Percentiles rank a stretch among this genome's conserved stretches.
These are phyloP conservation scores for Paramecium tetraurelia DNA, from an alignment of 73 alveolate species.

Conservation along the genomic window DNA sequence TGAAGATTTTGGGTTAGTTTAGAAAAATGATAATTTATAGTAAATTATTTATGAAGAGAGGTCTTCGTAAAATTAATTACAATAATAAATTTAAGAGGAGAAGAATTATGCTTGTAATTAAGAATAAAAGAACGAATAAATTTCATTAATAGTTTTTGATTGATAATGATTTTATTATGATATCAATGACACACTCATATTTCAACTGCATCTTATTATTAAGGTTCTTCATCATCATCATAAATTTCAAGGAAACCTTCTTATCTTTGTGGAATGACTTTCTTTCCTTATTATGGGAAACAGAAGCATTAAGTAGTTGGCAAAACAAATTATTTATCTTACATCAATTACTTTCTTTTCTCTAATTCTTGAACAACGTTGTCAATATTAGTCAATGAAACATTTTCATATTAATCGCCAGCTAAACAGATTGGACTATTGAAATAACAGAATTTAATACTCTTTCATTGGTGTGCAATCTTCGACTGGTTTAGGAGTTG, in stretches of 20 bases:
- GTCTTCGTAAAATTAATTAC: background rate
- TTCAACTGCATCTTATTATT: background rate
- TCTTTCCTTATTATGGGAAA: slow-evolving; percentile 21
- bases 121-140: background rate
- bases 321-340: background rate
- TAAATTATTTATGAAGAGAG: background rate
- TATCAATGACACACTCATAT: background rate
- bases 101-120: background rate
- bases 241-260: slow-evolving; percentile 28
- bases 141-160: background rate
- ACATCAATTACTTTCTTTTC: background rate
- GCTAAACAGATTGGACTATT: slow-evolving; percentile 20
- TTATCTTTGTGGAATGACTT: background rate
- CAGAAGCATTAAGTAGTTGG: slow-evolving; percentile 23
- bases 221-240: slow-evolving; percentile 23
- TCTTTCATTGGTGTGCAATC: slow-evolving; percentile 7
- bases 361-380: background rate
- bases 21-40: background rate
- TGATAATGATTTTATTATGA: background rate
- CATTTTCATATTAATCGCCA: slow-evolving; percentile 29
- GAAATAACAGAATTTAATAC: background rate
- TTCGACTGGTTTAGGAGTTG: slow-evolving; percentile 43
- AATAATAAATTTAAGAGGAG: background rate
- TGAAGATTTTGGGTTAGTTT: background rate
- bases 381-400: background rate